Evolutionary conservation across 495 filamentous ascomycete genomes (phyloP), one percentile per base, ranked within the genome.

Genomic region (Penicillium herquei): DNA sequence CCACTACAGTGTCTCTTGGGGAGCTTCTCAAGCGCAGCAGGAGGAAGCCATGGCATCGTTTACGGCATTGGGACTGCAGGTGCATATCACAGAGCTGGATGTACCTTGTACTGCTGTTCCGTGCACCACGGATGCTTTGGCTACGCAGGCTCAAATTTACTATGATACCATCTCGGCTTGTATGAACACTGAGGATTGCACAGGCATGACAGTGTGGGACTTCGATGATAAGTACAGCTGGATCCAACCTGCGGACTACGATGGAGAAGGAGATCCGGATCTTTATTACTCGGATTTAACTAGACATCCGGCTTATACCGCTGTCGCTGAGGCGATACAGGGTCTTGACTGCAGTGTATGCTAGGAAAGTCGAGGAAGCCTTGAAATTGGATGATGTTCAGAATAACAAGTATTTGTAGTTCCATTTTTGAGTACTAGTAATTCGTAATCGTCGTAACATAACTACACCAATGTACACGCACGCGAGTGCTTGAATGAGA

Each of bases 211-310:
- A n/a, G 40, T 43, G 9, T 43, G 40, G 40, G 40, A 43, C 12
- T 43, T 43, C 34, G 40, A 43, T 43, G 40, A 43, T 43, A 16
- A 43, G 14, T 43, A 43, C 14, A 43, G 40, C 14, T 43, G 40
- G 40, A 43, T 43, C 12, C 40, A 43, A 7, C 40, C 40, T 16
- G 40, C 14, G 9, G 7, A 4, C 4, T 16, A 43, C 12, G 40
- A 43, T 43, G 40, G 40, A 16, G 18, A 43, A 7, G 40, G 40
- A 8, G 40, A 43, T 16, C 14, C 40, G 3, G 9, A n/a, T 43
- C 14, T 43, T 9, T 43, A 16, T 16, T 43, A 16, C 14, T 16
- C 14, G 8, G 40, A 43, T 43, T 21, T 43, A 21, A 8, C 14
- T 9, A 43, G 40, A n/a, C 40, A 43, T 21, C 40, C 40, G 8